These are phyloP conservation scores for Hanseniaspora guilliermondii DNA, from an alignment of 805 yeast genomes.

Conservation along the genomic window DNA sequence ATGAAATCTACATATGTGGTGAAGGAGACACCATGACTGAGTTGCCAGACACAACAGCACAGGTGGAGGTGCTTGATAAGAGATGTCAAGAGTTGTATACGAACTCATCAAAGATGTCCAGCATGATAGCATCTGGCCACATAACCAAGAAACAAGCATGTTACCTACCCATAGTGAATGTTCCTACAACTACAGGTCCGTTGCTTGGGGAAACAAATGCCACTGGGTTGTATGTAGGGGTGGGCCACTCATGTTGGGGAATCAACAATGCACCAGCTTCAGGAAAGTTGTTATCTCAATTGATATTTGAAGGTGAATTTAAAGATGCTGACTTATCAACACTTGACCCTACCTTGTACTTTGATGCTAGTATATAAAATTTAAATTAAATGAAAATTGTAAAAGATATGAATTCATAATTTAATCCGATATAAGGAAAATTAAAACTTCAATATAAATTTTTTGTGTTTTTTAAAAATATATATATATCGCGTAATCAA, in stretches of 20 bases:
- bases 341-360: conserved; percentile 74
- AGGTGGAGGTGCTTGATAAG: conserved; percentile 73
- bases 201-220: conserved; percentile 89
- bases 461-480: too few species aligned
- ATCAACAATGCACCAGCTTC: conserved; percentile 96
- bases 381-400: too few species aligned
- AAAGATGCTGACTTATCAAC: conserved; percentile 66
- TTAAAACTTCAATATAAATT: too few species aligned
- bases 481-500: too few species aligned
- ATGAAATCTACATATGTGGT: conserved; percentile 94
- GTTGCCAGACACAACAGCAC: conserved; percentile 87
- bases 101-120: conserved; percentile 65
- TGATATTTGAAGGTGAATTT: conserved; percentile 71
- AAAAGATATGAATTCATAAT: neutral
- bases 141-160: conserved; percentile 83
- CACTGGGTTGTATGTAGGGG: conserved; percentile 59
- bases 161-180: conserved; percentile 85
- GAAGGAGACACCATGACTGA: conserved; percentile 88
- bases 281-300: conserved; percentile 83
- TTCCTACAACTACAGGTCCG: conserved; percentile 87
- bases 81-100: conserved; percentile 79
- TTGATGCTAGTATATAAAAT: conserved; percentile 48
- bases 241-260: conserved; percentile 98
- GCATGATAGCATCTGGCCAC: conserved; percentile 58
- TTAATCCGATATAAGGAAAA: too few species aligned